Evolutionary conservation across 495 filamentous ascomycete genomes (phyloP), one percentile per base, ranked within the genome.

Genomic region (Penicillium lividum): DNA sequence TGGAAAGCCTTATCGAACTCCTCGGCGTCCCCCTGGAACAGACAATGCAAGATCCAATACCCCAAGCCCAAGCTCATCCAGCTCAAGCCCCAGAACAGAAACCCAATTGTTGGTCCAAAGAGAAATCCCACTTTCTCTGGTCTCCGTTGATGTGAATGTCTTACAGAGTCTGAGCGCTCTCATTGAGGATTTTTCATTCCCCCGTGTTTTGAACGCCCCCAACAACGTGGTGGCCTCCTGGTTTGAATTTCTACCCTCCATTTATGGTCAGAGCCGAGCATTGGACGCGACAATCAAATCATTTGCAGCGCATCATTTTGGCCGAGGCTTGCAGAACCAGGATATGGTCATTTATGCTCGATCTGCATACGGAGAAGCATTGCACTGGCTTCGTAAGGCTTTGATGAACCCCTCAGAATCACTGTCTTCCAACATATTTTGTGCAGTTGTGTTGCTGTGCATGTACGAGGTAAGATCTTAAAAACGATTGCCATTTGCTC

Each of bases 361-460:
- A 36, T 64, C 50, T 29, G 48, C 68, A 15, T 75, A 75, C 25
- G 63, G 65, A 11, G 67, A 73, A 56, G 67, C 72, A 3, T 46
- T 75, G 34, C 46, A 53, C 16, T 58, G 65, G 38, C 64, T 75
- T 6, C 65, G 67, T 28, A 61, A 46, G 18, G 64, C 72, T 7
- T 40, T 75, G 29, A 53, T 59, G 38, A 56, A 50, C 18, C 54
- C 65, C 0, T 59, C 64, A 1, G 67, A 75, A 60, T 50, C 55
- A 11, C 52, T 71, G 46, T 73, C 72, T 3, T 62, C 72, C 0
- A 61, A 75, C 38, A 42, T 73, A 4, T 68, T 73, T 30, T 73
- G 70, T 56, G 64, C 70, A 5, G 72, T 75, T 13, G 53, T 75
- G 27, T 18, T 75, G 10, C 54, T 70, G n/a, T 75, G 72, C 53